Conservation (phyloP, 768 basidiomycete species). For the Lactarius quietus region DNA sequence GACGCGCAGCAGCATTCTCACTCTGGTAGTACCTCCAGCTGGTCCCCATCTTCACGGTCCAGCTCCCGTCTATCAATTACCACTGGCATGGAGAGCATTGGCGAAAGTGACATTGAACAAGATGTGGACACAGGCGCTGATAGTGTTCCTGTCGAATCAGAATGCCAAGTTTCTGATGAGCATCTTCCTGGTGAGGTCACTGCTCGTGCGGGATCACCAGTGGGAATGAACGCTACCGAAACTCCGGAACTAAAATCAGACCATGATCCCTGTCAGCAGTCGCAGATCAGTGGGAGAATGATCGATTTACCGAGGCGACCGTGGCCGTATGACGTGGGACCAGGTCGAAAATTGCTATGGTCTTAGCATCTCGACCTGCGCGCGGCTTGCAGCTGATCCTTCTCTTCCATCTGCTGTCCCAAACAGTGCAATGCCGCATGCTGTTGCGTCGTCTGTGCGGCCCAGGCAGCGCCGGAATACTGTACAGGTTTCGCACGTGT, state of each 20-base stretch:
- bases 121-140: conserved; percentile 3
- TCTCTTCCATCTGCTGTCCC: conserved; percentile 17
- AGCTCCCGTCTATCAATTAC: conserved; percentile 21
- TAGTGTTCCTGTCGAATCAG: background rate
- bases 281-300: conserved; percentile 19
- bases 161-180: background rate
- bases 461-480: conserved; percentile 21
- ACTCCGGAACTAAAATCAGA: background rate
- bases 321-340: conserved; percentile 11
- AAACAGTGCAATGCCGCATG: conserved; percentile 20
- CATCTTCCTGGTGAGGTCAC: conserved; percentile 22
- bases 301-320: conserved; percentile 6
- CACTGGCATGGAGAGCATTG: conserved; percentile 28
- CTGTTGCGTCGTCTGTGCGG: conserved; percentile 19
- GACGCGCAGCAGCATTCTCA: background rate
- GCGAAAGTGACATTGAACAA: conserved; percentile 21
- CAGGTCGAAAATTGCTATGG: conserved; percentile 21
- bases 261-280: conserved; percentile 5
- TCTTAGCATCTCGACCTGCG: conserved; percentile 26
- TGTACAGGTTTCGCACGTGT: conserved; percentile 25
- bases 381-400: conserved; percentile 21
- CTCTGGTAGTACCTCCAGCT: conserved; percentile 23
- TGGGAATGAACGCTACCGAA: conserved; percentile 13
- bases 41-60: conserved; percentile 21
- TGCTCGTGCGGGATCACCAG: conserved; percentile 23